These are phyloP conservation scores for Paxillus involutus DNA, from an alignment of 768 basidiomycete species.

Conservation along the genomic window DNA sequence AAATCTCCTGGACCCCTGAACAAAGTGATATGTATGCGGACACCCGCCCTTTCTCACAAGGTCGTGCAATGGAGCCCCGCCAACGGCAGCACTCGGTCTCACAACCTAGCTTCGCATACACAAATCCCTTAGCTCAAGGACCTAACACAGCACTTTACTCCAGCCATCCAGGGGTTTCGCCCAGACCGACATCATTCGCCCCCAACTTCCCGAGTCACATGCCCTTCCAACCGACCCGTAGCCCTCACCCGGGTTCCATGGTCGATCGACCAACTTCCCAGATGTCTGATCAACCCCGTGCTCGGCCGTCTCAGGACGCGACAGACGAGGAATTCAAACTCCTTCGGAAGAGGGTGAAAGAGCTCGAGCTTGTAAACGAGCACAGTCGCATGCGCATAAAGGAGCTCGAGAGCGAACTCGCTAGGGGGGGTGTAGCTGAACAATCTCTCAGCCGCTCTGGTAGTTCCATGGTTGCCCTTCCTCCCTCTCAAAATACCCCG, in stretches of 20 bases:
- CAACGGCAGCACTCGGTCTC: slow-evolving; percentile 21
- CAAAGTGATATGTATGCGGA: not conserved
- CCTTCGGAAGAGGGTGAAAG: slow-evolving; percentile 57
- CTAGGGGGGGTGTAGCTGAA: slow-evolving; percentile 27
- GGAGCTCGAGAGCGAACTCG: slow-evolving; percentile 48
- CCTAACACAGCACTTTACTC: slow-evolving; percentile 18
- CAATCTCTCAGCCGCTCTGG: slow-evolving; percentile 21
- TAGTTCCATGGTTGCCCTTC: slow-evolving; percentile 10
- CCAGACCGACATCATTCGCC: slow-evolving; percentile 8
- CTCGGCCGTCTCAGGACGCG: slow-evolving; percentile 23
- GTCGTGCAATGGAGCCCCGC: slow-evolving; percentile 20
- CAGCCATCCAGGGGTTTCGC: slow-evolving; percentile 17
- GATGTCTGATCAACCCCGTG: slow-evolving; percentile 25
- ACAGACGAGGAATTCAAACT: slow-evolving; percentile 51
- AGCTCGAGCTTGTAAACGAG: slow-evolving; percentile 62
- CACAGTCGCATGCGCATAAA: slow-evolving; percentile 47
- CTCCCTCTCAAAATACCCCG: slow-evolving; percentile 28
- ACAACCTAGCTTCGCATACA: slow-evolving; percentile 20
- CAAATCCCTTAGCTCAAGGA: slow-evolving; percentile 13
- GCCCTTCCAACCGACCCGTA: slow-evolving; percentile 1
- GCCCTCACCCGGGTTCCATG: not conserved
- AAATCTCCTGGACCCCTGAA: slow-evolving; percentile 4
- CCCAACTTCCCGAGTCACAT: slow-evolving; percentile 5
- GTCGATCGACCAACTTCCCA: slow-evolving; percentile 22
- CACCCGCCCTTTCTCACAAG: slow-evolving; percentile 19